A percentile compares a stretch with the other conserved stretches of the same genome.
phyloP scores from a whole-genome alignment of 306 rosid genomes.

The Glycine tomentella region DNA sequence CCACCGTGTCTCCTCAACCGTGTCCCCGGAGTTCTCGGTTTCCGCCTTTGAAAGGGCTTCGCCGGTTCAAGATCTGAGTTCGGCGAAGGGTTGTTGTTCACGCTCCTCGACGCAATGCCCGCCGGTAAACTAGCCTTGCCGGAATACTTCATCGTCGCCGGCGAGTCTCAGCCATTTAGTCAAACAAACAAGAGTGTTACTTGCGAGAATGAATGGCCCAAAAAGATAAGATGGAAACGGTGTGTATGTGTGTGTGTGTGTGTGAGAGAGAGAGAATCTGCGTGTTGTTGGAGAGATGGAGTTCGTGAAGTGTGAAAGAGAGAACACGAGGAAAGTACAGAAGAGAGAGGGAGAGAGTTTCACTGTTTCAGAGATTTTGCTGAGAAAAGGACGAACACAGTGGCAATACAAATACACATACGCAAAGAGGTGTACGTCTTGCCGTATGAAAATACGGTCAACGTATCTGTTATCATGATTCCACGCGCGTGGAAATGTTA shows the following conservation, averaged over 20 bases:
- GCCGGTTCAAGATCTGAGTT: constrained; percentile 78
- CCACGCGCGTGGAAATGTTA: not conserved
- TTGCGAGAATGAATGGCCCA: constrained; percentile 20
- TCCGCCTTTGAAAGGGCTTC: constrained; percentile 37
- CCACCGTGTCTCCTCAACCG: constrained; percentile 63
- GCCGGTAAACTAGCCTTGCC: constrained; percentile 51
- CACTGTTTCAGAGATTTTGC: constrained; percentile 37
- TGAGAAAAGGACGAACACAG: constrained; percentile 50
- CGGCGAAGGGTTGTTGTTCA: constrained; percentile 47
- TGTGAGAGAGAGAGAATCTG: constrained; percentile 21
- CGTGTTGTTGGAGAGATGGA: constrained; percentile 25
- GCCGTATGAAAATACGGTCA: constrained; percentile 41
- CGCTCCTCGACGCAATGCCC: constrained; percentile 39
- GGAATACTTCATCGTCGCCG: constrained; percentile 67
- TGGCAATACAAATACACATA: not conserved
- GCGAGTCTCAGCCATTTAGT: constrained; percentile 59
- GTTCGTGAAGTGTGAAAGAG: constrained; percentile 41
- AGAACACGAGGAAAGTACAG: constrained; percentile 52
- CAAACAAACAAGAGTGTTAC: not conserved
- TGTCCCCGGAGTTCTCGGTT: constrained; percentile 59
- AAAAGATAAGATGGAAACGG: not conserved
- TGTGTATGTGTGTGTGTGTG: not conserved
- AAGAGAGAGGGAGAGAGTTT: constrained; percentile 7
- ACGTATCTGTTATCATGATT: constrained; percentile 20
- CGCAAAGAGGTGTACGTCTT: not conserved